Evolutionary conservation across 306 rosid genomes (phyloP).

Genomic region (Vicia sativa): DNA sequence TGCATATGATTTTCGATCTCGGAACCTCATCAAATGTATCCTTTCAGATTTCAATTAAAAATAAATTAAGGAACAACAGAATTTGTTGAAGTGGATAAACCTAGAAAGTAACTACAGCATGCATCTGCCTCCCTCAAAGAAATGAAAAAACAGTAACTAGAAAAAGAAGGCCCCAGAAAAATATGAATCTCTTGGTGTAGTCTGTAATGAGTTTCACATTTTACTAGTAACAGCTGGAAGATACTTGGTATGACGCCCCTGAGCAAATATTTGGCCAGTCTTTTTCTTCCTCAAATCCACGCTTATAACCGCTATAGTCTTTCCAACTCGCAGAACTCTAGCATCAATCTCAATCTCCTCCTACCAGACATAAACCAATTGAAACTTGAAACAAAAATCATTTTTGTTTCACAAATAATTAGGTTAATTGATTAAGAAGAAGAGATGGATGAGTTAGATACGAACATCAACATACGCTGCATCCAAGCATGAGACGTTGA

Average conservation of each 20-base stretch:
- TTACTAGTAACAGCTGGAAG: conserved; percentile 53
- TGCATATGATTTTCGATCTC: conserved; percentile 70
- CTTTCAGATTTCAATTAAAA: conserved; percentile 43
- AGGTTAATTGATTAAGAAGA: too few relatives aligned
- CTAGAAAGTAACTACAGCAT: too few relatives aligned
- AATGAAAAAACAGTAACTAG: too few relatives aligned
- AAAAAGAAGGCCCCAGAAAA: too few relatives aligned
- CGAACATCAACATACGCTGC: conserved; percentile 70
- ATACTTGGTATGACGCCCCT: conserved; percentile 83
- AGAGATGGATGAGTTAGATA: too few relatives aligned
- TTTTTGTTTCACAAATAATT: too few relatives aligned
- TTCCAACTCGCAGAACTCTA: conserved; percentile 66
- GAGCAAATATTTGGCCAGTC: conserved; percentile 76
- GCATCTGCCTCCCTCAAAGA: too few relatives aligned
- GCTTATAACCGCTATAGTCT: conserved; percentile 63
- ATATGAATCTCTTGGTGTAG: too few relatives aligned
- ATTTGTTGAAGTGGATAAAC: conserved; percentile 3
- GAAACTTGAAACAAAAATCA: neutral
- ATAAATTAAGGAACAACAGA: neutral
- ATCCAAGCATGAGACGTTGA: conserved; percentile 72
- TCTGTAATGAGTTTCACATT: conserved; percentile 39
- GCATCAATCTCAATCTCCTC: conserved; percentile 79
- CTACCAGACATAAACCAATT: conserved; percentile 31
- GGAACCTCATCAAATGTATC: conserved; percentile 88
- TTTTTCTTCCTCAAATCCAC: conserved; percentile 76